Conservation (phyloP, 73 alveolate genomes). For the Durusdinium trenchii region DNA sequence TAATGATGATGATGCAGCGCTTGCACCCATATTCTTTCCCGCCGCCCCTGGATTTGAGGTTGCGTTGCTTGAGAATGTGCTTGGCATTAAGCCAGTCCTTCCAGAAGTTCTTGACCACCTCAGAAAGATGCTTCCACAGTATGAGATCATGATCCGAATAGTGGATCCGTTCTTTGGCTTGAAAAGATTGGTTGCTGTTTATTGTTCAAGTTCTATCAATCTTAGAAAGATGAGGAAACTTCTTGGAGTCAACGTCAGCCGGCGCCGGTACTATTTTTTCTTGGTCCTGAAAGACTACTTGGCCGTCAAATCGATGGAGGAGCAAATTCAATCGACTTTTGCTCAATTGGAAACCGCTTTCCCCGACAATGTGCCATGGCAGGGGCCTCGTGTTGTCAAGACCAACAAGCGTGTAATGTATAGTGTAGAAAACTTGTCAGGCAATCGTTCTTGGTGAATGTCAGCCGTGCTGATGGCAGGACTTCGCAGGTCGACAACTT, state of each 20-base stretch:
- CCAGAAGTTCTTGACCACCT: not conserved
- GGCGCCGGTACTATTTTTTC: not conserved
- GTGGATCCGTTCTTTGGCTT: not conserved
- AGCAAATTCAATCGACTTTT: not conserved
- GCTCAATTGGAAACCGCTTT: not conserved
- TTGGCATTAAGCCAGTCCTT: not conserved
- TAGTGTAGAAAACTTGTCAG: not conserved
- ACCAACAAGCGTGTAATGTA: not conserved
- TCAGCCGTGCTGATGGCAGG: not conserved
- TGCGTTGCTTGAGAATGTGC: not conserved
- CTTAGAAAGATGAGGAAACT: not conserved
- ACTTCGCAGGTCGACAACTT: not conserved
- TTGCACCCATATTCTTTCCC: not conserved
- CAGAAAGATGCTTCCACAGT: not conserved
- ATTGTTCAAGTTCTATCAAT: not conserved
- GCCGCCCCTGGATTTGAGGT: not conserved
- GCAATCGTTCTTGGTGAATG: not conserved
- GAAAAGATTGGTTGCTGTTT: not conserved
- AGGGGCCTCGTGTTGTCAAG: not conserved
- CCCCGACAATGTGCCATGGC: not conserved
- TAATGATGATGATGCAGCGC: not conserved
- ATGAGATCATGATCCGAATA: not conserved
- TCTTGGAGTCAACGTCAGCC: not conserved
- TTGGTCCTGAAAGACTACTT: not conserved
- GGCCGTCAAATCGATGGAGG: not conserved